phyloP scores from a whole-genome alignment of 176 grass and related monocot species.

The Phoenix dactylifera region DNA sequence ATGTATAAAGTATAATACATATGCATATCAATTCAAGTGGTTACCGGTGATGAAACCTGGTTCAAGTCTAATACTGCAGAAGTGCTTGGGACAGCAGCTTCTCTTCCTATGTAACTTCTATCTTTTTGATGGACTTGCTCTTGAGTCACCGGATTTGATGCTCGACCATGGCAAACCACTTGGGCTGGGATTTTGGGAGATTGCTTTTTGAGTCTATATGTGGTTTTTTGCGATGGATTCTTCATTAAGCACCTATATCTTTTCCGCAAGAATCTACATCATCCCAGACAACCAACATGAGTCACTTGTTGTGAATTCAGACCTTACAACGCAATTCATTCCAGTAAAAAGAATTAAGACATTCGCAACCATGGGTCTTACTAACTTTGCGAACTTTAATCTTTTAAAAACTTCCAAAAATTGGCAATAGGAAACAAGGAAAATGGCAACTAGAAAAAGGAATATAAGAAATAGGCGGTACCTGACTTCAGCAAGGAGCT shows the following conservation, averaged over 20 bases:
- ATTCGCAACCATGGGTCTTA: too few relatives aligned
- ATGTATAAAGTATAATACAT: too few relatives aligned
- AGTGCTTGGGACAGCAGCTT: slow-evolving; percentile 10
- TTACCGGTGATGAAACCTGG: slow-evolving; percentile 51
- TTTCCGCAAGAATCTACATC: slow-evolving; percentile 42
- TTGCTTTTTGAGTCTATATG: slow-evolving; percentile 35
- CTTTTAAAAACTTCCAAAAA: too few relatives aligned
- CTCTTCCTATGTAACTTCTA: neutral
- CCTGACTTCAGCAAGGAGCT: slow-evolving; percentile 60
- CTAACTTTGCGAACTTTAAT: too few relatives aligned
- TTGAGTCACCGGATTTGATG: neutral
- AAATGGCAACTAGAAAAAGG: neutral
- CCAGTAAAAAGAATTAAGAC: too few relatives aligned
- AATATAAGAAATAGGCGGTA: neutral
- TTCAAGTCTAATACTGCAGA: slow-evolving; percentile 53
- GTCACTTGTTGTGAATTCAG: neutral
- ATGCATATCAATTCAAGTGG: neutral
- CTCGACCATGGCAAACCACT: neutral
- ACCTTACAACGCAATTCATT: too few relatives aligned
- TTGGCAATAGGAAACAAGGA: too few relatives aligned
- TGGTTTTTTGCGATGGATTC: slow-evolving; percentile 32
- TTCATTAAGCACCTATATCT: slow-evolving; percentile 29
- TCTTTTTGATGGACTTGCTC: neutral
- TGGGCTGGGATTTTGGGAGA: neutral
- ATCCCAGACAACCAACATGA: neutral